phyloP scores from a whole-genome alignment of 2,329 filamentous ascomycete genomes.

The Diaporthe eres region DNA sequence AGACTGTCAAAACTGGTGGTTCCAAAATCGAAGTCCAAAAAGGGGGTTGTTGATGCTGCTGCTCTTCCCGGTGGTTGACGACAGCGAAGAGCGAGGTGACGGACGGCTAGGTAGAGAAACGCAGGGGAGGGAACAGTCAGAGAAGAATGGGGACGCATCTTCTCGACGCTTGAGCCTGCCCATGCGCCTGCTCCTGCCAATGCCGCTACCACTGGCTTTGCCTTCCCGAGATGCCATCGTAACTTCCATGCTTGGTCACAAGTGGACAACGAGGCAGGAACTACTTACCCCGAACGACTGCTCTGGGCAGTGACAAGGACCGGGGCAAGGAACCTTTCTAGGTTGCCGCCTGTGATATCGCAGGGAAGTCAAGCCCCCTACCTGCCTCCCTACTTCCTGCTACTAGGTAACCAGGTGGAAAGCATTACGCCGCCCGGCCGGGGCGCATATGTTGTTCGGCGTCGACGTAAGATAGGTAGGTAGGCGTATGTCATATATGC shows the following conservation, averaged over 20 bases:
- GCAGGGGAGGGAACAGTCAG: neutral
- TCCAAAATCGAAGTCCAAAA: conserved; percentile 44
- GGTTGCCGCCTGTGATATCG: neutral
- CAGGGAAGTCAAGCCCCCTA: neutral
- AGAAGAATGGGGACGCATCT: neutral
- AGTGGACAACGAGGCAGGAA: neutral
- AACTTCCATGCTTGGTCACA: neutral
- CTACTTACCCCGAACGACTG: neutral
- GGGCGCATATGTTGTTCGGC: no score
- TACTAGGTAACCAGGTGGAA: neutral
- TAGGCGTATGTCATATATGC: neutral
- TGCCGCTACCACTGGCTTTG: neutral
- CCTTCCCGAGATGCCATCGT: neutral
- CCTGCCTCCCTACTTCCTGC: neutral
- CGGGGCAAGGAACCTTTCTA: neutral
- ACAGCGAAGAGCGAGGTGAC: conserved; percentile 20
- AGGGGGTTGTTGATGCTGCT: conserved; percentile 9
- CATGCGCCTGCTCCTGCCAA: neutral
- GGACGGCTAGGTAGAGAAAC: neutral
- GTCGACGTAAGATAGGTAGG: neutral
- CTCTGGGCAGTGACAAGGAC: neutral
- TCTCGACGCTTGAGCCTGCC: neutral
- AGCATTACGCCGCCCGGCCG: no score
- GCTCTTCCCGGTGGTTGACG: neutral
- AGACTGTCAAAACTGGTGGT: conserved; percentile 39